Evolutionary conservation across 352 stramenopile genomes (phyloP), one percentile per base, ranked within the genome.

Genomic region (Globisporangium orthogonon): DNA sequence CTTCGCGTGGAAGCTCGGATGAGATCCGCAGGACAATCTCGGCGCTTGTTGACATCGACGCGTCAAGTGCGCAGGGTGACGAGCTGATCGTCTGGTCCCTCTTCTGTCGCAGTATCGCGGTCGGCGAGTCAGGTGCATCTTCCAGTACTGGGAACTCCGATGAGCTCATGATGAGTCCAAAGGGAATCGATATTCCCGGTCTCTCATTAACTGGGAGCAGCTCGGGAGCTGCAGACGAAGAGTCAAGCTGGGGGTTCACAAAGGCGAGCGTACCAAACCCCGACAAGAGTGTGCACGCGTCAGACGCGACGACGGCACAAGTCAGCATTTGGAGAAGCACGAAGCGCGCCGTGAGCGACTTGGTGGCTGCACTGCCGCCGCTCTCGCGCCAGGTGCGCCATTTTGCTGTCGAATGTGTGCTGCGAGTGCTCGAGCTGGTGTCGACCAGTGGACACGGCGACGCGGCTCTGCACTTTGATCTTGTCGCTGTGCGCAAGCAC

Each of bases 371-470:
- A 3, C 63, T 95, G 43, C 86, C 86, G 6, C 73, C 78, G 1
- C 63, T 95, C 33, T 90, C 77, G 18, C 77, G 86, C 14, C 79
- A 84, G 62, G 83, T 91, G 37, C 83, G 86, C 6, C 62, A 83
- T 23, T 95, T 95, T 58, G 81, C 86, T 3, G 64, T 91, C 31
- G 69, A 88, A 33, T 92, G 83, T 40, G 86, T 95, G 7, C 54
- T 95, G 28, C 78, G 69, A 18, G 73, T 95, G 11, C 75, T 95
- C 60, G 71, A 90, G 33, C 58, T 91, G 17, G 70, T 88, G n/a
- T 44, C 60, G 11, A 56, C 57, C 53, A 67, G 48, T 30, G 39
- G 54, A 4, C 49, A 61, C 29, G 49, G 55, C 41, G 60, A 73
- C n/a, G 59, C 66, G 0, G 50, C 73, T 28, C 65, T 76, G 4